Percentiles rank a stretch among this genome's conserved stretches.
Evolutionary conservation across 768 basidiomycete species (phyloP).

Genomic region (Psilocybe cubensis): DNA sequence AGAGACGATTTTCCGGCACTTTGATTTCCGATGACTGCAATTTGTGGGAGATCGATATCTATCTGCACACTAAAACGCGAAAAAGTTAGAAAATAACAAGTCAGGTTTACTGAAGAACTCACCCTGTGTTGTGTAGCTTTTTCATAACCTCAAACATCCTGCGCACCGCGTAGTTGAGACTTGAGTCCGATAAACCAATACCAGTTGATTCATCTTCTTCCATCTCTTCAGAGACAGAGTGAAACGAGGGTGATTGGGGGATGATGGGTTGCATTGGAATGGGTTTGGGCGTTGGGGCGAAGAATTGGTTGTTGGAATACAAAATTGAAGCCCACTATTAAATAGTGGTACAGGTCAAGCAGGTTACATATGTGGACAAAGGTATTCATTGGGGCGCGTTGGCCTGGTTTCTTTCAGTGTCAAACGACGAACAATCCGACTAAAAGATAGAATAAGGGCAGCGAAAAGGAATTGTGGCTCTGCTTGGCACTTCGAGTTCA

Average conservation of each 20-base stretch:
- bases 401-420: too few relatives aligned
- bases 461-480: too few relatives aligned
- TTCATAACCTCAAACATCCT: conserved; percentile 62
- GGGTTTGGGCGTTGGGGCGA: neutral
- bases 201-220: neutral
- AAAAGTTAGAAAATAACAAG: neutral
- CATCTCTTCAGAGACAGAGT: neutral
- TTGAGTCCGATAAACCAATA: conserved; percentile 57
- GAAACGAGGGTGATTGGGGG: neutral
- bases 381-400: too few relatives aligned
- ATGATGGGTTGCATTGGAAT: neutral
- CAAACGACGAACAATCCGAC: too few relatives aligned
- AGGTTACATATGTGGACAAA: too few relatives aligned
- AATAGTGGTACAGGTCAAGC: too few relatives aligned
- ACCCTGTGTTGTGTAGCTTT: conserved; percentile 61
- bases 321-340: neutral
- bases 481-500: too few relatives aligned
- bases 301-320: neutral
- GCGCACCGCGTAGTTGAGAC: conserved; percentile 41
- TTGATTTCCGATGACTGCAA: conserved; percentile 75
- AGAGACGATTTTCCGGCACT: conserved; percentile 78
- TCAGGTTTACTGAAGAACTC: neutral
- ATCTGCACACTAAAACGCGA: conserved; percentile 53
- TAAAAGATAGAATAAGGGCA: too few relatives aligned
- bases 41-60: conserved; percentile 74